Conservation (phyloP, 2,329 filamentous ascomycete genomes). For the Metarhizium brunneum region DNA sequence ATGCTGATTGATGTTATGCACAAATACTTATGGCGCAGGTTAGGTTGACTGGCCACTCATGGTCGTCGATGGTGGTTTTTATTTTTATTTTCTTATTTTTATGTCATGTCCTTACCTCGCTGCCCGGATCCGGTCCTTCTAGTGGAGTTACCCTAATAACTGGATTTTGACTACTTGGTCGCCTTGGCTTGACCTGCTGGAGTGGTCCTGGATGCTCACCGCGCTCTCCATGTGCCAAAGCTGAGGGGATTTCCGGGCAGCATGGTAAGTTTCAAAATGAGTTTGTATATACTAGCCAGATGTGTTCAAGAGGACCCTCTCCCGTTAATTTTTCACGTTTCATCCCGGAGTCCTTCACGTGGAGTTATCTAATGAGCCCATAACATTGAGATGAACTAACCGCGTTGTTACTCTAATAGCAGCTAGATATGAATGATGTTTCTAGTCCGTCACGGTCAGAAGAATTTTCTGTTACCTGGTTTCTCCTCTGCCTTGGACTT, state of each 20-base stretch:
- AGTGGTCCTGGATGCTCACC: conserved; percentile 11
- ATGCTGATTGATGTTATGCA: conserved; percentile 18
- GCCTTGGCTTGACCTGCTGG: conserved; percentile 7
- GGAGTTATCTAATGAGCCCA: not conserved
- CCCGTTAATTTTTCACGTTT: not conserved
- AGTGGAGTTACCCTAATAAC: conserved; percentile 16
- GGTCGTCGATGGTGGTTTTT: not conserved
- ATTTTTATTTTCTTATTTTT: conserved; percentile 9
- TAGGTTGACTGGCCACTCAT: conserved; percentile 7
- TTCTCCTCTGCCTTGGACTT: too few relatives aligned
- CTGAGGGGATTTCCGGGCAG: conserved; percentile 37
- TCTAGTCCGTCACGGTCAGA: too few relatives aligned
- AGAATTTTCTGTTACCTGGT: too few relatives aligned
- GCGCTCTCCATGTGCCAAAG: conserved; percentile 6
- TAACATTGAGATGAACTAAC: conserved; percentile 1
- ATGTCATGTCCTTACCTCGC: conserved; percentile 18
- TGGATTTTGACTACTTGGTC: conserved; percentile 10
- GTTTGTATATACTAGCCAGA: conserved; percentile 44
- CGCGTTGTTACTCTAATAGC: not conserved
- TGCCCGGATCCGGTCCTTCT: conserved; percentile 22
- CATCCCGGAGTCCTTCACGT: not conserved
- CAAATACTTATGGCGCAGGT: conserved; percentile 17
- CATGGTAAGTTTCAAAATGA: conserved; percentile 38
- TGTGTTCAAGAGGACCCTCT: conserved; percentile 28
- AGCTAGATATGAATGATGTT: not conserved